Evolutionary conservation across 441 rosid species (phyloP).

Genomic region (Aleurites moluccanus): DNA sequence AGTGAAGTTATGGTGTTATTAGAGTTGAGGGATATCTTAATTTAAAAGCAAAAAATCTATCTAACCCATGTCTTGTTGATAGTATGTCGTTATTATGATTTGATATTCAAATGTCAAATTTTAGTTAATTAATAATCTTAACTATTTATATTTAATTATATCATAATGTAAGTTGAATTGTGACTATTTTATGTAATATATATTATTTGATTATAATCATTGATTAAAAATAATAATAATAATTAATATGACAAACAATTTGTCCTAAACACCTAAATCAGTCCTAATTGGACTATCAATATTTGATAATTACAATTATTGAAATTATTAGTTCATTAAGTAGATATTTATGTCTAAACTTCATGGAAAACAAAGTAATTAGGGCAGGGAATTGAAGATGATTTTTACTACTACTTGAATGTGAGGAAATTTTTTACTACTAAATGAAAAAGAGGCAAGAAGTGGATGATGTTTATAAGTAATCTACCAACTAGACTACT

Average conservation of each 20-base stretch:
- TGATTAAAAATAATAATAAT: neutral
- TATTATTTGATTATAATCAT: neutral
- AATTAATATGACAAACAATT: neutral
- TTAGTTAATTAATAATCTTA: neutral
- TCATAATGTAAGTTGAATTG: neutral
- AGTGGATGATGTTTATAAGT: neutral
- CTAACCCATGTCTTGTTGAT: neutral
- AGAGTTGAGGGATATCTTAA: no score
- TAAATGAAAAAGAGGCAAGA: no score
- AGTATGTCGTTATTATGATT: neutral
- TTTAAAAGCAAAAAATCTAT: no score
- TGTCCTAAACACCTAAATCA: neutral
- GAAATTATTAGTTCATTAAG: neutral
- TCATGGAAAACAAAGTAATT: neutral
- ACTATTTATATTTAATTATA: neutral
- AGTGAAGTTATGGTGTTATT: no score
- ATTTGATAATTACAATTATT: neutral
- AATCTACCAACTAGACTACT: conserved; percentile 13
- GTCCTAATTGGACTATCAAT: conserved; percentile 13
- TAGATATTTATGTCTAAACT: neutral
- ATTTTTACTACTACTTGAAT: no score
- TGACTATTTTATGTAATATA: neutral
- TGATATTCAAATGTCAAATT: neutral
- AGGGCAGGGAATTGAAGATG: no score
- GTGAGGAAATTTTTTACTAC: no score